Evolutionary conservation across 2,329 filamentous ascomycete genomes (phyloP), one percentile per base, ranked within the genome.

Genomic region (Trichoderma guizhouense): DNA sequence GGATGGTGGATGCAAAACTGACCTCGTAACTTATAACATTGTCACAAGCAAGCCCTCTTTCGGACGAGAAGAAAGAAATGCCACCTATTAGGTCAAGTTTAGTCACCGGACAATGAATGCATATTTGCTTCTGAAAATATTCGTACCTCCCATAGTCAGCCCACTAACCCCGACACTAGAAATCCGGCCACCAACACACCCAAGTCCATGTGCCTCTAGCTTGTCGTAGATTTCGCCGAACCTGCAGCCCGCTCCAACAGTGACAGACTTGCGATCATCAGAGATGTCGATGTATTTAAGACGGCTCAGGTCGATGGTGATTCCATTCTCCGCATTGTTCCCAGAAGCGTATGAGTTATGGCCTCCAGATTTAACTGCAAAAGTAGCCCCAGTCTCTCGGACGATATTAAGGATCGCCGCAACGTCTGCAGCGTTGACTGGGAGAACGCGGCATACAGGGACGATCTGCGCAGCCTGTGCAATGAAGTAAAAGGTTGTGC

Each of bases 11-110:
- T 5, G 2, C 39, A 64, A 51, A 26, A 21, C 32, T 58, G 18
- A 43, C 65, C 65, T 68, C 65, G 18, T 68, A 68, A 2, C 65
- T 68, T 47, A 30, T 32, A 1, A 68, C 34, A 47, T 58, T 68
- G 24, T 68, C 53, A 26, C 65, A 68, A 18, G 32, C 53, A 58
- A 68, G 53, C 9, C 65, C 65, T 32, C 12, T 68, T 21, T 68
- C 34, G 7, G 65, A 15, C 8, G 53, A 57, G 18, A 43, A 58
- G 53, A 68, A 58, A 21, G 65, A 58, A 47, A 68, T 43, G 0
- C 51, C 65, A 30, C 65, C 65, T 68, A 21, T 43, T 43, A 1
- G 1, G 12, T 18, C 3, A 43, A 11, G 7, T 2, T 5, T 39
- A 58, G 53, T 18, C 7, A 39, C 15, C n/a, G 9, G 8, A 21